phyloP scores from a whole-genome alignment of 495 filamentous ascomycete species.

The Neurospora africana region DNA sequence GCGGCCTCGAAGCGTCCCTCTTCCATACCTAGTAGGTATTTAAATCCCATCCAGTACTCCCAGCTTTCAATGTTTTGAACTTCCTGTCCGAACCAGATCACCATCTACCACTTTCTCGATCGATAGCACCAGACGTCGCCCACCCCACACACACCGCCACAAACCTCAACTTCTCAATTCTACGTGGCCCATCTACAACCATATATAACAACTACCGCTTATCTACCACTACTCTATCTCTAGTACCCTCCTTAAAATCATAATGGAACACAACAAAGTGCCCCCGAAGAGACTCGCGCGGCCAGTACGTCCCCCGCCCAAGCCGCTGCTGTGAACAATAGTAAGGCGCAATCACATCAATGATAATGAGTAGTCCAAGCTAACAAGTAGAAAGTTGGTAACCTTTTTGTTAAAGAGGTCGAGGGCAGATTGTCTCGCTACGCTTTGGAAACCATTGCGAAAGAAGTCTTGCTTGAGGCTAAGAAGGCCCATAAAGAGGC shows the following conservation, averaged over 20 bases:
- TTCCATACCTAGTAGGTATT: too few relatives aligned
- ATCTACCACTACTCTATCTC: not conserved
- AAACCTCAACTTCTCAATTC: too few relatives aligned
- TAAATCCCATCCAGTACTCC: not conserved
- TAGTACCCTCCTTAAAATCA: not conserved
- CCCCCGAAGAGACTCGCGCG: not conserved
- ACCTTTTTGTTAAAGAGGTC: not conserved
- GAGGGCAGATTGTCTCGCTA: not conserved
- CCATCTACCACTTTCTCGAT: too few relatives aligned
- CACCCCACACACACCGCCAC: too few relatives aligned
- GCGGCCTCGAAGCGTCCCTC: not conserved
- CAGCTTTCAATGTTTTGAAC: too few relatives aligned
- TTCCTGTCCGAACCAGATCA: too few relatives aligned
- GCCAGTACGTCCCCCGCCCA: not conserved
- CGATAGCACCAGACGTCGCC: too few relatives aligned
- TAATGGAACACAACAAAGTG: not conserved
- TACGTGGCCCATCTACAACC: too few relatives aligned
- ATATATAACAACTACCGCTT: not conserved
- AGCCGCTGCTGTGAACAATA: not conserved
- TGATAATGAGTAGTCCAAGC: not conserved
- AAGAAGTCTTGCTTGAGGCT: not conserved
- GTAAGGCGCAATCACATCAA: not conserved
- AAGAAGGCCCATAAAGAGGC: not conserved
- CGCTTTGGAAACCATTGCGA: not conserved
- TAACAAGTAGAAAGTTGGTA: not conserved